phyloP scores from a whole-genome alignment of 108 stramenopile genomes.

The Seminavis robusta region DNA sequence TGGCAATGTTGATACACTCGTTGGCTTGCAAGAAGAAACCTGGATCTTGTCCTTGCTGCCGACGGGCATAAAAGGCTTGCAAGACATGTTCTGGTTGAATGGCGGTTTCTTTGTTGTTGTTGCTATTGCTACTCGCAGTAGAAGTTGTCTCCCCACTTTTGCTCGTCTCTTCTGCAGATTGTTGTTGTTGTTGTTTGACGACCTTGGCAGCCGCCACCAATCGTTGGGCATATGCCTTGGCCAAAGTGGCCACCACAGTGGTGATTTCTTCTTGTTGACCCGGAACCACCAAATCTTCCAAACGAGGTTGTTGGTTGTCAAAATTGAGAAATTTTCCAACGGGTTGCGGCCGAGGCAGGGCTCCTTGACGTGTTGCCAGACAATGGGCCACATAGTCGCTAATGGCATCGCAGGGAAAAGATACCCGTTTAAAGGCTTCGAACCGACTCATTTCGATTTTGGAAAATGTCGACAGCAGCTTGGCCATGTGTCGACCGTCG shows the following conservation, averaged over 20 bases:
- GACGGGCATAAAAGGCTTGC: slow-evolving; percentile 48
- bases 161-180: background rate
- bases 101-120: background rate
- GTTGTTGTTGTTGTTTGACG: slow-evolving; percentile 9
- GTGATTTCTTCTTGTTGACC: slow-evolving; percentile 62
- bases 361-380: slow-evolving; percentile 5
- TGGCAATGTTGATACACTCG: slow-evolving; percentile 10
- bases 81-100: slow-evolving; percentile 51
- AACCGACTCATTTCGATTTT: slow-evolving; percentile 43
- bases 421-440: slow-evolving; percentile 45
- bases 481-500: slow-evolving; percentile 45
- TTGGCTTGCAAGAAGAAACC: slow-evolving; percentile 63
- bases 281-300: slow-evolving; percentile 65
- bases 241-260: slow-evolving; percentile 64
- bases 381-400: slow-evolving; percentile 45
- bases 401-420: slow-evolving; percentile 32
- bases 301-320: background rate
- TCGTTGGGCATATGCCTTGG: slow-evolving; percentile 79
- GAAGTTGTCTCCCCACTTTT: too few relatives aligned
- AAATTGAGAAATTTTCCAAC: background rate
- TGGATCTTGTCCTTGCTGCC: slow-evolving; percentile 66
- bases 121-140: background rate
- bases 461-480: slow-evolving; percentile 41
- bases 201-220: slow-evolving; percentile 62
- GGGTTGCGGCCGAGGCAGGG: background rate